phyloP scores from a whole-genome alignment of 768 basidiomycete genomes.

The Lentinula detonsa region DNA sequence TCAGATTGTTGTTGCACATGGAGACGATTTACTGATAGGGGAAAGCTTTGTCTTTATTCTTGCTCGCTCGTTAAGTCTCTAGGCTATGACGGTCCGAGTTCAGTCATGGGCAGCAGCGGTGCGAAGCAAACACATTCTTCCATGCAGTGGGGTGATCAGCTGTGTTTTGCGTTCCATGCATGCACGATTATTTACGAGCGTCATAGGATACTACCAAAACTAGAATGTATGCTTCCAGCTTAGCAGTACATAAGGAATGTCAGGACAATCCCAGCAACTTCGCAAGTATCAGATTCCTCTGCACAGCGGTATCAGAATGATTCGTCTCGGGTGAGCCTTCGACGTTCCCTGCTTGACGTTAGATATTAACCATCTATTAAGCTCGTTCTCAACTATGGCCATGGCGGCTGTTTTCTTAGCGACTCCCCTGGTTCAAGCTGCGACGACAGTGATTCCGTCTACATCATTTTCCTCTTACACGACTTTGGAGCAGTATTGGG shows the following conservation, averaged over 20 bases:
- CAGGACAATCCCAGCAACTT: not conserved
- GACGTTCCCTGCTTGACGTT: not conserved
- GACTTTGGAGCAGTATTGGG: slow-evolving; percentile 32
- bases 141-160: not conserved
- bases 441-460: slow-evolving; percentile 33
- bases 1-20: not conserved
- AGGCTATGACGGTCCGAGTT: not conserved
- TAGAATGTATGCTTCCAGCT: not conserved
- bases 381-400: not conserved
- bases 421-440: slow-evolving; percentile 17
- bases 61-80: not conserved
- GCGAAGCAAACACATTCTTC: not conserved
- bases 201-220: not conserved
- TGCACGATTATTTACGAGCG: not conserved
- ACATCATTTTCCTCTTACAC: slow-evolving; percentile 33
- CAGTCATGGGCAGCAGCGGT: not conserved
- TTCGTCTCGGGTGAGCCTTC: not conserved
- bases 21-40: not conserved
- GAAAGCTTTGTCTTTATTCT: not conserved
- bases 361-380: not conserved
- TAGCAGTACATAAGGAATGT: not conserved
- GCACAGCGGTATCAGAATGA: not conserved
- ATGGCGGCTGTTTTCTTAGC: slow-evolving; percentile 4
- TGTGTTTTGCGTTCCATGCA: not conserved
- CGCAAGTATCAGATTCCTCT: not conserved